phyloP scores from a whole-genome alignment of 1,139 yeast species.

The Blastobotrys proliferans region DNA sequence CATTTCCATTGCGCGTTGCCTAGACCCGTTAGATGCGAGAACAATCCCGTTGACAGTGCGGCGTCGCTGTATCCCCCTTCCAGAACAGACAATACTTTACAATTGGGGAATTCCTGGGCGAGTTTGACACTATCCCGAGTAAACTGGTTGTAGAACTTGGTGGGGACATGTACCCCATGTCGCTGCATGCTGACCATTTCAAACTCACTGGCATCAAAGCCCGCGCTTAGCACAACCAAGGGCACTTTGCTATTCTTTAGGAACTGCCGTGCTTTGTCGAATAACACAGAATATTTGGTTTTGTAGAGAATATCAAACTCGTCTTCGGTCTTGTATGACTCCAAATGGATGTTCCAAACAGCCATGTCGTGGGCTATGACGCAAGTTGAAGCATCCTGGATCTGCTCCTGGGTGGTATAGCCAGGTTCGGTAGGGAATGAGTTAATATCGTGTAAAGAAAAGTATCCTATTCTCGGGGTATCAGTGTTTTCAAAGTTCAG shows the following conservation, averaged over 20 bases:
- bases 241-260: constrained; percentile 58
- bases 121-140: constrained; percentile 68
- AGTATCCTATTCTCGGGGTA: constrained; percentile 56
- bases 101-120: constrained; percentile 57
- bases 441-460: constrained; percentile 80
- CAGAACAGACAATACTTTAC: constrained; percentile 63
- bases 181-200: constrained; percentile 83
- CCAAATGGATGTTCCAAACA: constrained; percentile 82
- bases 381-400: constrained; percentile 77
- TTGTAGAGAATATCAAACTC: constrained; percentile 66
- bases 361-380: constrained; percentile 72
- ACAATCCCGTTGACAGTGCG: constrained; percentile 75
- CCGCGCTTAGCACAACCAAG: constrained; percentile 71
- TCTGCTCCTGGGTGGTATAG: constrained; percentile 65
- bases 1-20: constrained; percentile 45
- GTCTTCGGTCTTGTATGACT: constrained; percentile 55
- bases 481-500: constrained; percentile 36
- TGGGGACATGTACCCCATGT: constrained; percentile 79
- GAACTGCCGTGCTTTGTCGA: constrained; percentile 67
- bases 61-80: constrained; percentile 91
- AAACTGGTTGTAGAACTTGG: constrained; percentile 69
- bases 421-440: constrained; percentile 84
- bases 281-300: constrained; percentile 56
- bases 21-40: constrained; percentile 71
- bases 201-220: constrained; percentile 84